Percentiles rank a stretch among this genome's conserved stretches.
These are phyloP conservation scores for Trichophaea hybrida DNA, from an alignment of 2,329 filamentous ascomycete species.

Conservation along the genomic window DNA sequence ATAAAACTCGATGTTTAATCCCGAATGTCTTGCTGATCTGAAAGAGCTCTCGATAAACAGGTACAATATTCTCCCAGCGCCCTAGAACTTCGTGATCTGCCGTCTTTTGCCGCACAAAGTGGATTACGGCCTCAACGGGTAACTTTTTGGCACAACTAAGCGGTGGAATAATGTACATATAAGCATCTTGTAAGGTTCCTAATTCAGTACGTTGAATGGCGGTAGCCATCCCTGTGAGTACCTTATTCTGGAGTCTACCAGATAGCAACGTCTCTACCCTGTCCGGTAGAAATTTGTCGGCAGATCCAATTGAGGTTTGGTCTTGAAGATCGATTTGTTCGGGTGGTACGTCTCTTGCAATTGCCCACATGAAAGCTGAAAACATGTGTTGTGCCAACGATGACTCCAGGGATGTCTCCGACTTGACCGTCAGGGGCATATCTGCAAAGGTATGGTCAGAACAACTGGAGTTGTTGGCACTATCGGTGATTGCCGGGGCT, in stretches of 20 bases:
- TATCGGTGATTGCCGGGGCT: no score
- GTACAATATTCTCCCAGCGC: neutral
- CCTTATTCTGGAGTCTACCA: slow-evolving; percentile 18
- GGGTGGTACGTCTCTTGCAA: neutral
- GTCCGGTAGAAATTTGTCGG: neutral
- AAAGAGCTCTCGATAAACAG: neutral
- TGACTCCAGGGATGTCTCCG: slow-evolving; percentile 11
- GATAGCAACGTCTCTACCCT: slow-evolving; percentile 10
- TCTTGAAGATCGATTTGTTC: neutral
- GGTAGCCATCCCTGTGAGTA: neutral
- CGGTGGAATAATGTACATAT: slow-evolving; percentile 4
- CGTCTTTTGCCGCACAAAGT: neutral
- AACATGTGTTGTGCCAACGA: slow-evolving; percentile 28
- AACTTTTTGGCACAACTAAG: slow-evolving; percentile 2
- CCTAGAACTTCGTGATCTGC: neutral
- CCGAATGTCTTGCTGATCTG: neutral
- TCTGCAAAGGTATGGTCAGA: no score
- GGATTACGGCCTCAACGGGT: neutral
- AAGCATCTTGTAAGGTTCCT: slow-evolving; percentile 1
- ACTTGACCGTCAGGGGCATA: neutral
- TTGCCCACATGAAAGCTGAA: slow-evolving; percentile 28
- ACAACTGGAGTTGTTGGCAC: no score
- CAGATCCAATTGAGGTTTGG: neutral
- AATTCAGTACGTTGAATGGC: slow-evolving; percentile 3
- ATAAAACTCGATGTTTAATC: neutral